Evolutionary conservation across 345 rosid genomes (phyloP).

Genomic region (Turnera subulata): DNA sequence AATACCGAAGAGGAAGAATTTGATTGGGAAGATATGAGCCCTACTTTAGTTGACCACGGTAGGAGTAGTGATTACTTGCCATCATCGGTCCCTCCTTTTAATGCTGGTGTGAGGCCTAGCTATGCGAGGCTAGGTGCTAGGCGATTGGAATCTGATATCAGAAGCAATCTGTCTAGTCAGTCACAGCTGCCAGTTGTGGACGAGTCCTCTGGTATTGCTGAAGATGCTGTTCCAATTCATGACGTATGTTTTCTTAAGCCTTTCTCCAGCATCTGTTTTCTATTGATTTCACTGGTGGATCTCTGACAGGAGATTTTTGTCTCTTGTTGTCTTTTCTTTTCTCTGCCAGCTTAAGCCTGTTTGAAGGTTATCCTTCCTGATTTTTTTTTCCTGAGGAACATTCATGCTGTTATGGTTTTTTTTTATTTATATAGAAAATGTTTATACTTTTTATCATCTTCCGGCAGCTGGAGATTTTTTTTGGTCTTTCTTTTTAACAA

Average conservation of each 20-base stretch:
- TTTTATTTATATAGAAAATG: no score
- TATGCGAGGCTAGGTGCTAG: slow-evolving; percentile 37
- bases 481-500: no score
- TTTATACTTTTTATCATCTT: no score
- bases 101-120: slow-evolving; percentile 41
- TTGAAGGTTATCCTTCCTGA: neutral
- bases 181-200: slow-evolving; percentile 35
- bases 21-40: slow-evolving; percentile 99
- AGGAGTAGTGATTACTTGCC: slow-evolving; percentile 45
- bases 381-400: no score
- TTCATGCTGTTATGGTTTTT: no score
- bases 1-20: slow-evolving; percentile 98
- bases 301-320: no score
- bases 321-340: no score
- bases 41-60: slow-evolving; percentile 58
- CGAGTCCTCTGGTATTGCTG: slow-evolving; percentile 32
- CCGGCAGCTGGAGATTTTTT: no score
- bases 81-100: slow-evolving; percentile 43
- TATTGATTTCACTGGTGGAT: no score
- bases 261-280: no score
- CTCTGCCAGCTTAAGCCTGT: neutral
- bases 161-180: slow-evolving; percentile 36
- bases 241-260: slow-evolving; percentile 35
- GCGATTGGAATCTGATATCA: slow-evolving; percentile 39
- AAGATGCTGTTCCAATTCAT: slow-evolving; percentile 29